Base-by-base conservation (phyloP, 73 alveolate genomes). In the Paramecium biaurelia region DNA sequence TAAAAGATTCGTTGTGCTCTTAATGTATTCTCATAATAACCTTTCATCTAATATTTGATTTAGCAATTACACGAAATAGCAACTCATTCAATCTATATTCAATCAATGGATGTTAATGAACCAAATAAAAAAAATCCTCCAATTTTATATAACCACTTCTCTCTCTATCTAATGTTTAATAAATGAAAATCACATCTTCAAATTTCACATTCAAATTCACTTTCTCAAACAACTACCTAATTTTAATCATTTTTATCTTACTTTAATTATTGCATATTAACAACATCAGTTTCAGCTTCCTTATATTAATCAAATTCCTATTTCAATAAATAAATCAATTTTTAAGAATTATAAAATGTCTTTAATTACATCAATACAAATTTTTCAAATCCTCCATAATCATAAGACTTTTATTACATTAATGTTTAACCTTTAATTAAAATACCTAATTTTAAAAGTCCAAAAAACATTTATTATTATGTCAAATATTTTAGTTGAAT, bases 51-150 rank as follows among this genome's bases (percentile, higher is more conserved):
- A 63, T 30, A 14, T 23, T 30, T 63, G 49, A 63, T 32, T 30
- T 63, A 30, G 68, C 32, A 53, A 11, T 30, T 63, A 63, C 84
- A 26, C 84, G 20, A 45, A 79, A 79, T 43, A 79, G 14, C 21
- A 79, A 24, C 28, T 79, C 90, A 47, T 47, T 43, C 12, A 79
- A 43, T 79, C 56, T 38, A 79, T 30, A 79, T 20, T 79, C 90
- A 8, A 24, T 21, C 15, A 24, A 43, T 11, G 90, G 90, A 20
- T 79, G 90, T 23, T 79, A 24, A 41, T 79, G 28, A 10, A 79
- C 43, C 45, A 79, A 30, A 79, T 79, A 79, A 24, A 79, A 47
- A 11, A 79, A 45, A 42, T 79, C 90, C 12, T 34, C 32, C 30
- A 79, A 42, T 8, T 47, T 79, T 20, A 79, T 79, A 26, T 8